phyloP scores from a whole-genome alignment of 768 basidiomycete species.

The Termitomyces sp. region DNA sequence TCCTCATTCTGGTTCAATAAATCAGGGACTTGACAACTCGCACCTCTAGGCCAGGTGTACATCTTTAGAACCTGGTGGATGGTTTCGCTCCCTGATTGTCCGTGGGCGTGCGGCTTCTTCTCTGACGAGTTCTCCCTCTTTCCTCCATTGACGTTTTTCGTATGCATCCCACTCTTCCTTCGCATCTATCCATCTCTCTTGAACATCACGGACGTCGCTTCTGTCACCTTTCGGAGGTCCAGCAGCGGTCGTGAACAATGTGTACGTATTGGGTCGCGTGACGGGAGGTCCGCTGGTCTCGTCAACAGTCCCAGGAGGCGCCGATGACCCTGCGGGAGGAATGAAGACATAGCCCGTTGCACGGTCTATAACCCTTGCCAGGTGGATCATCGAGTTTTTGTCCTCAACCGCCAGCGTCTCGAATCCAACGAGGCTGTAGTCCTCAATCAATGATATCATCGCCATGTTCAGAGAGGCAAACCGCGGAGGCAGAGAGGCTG shows the following conservation, averaged over 20 bases:
- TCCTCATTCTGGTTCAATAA: neutral
- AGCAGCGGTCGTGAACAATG: slow-evolving; percentile 62
- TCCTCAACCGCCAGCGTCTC: slow-evolving; percentile 99
- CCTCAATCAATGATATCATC: slow-evolving; percentile 89
- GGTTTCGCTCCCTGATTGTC: slow-evolving; percentile 26
- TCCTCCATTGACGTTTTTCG: slow-evolving; percentile 73
- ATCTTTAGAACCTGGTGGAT: slow-evolving; percentile 7
- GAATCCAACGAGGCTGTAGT: slow-evolving; percentile 89
- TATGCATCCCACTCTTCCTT: slow-evolving; percentile 77
- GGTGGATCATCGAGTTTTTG: slow-evolving; percentile 89
- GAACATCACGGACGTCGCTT: slow-evolving; percentile 66
- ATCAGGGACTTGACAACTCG: neutral
- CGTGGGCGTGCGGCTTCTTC: slow-evolving; percentile 32
- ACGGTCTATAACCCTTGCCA: slow-evolving; percentile 80
- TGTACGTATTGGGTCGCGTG: slow-evolving; percentile 56
- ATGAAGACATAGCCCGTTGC: slow-evolving; percentile 91
- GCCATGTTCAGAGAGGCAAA: slow-evolving; percentile 82
- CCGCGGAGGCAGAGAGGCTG: slow-evolving; percentile 51
- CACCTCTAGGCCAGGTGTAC: slow-evolving; percentile 8
- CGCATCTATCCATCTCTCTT: slow-evolving; percentile 92
- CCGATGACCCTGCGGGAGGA: slow-evolving; percentile 34
- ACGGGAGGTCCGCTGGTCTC: slow-evolving; percentile 30
- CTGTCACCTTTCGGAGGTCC: slow-evolving; percentile 44
- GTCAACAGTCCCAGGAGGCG: slow-evolving; percentile 30
- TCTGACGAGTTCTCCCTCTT: slow-evolving; percentile 57